Conservation (phyloP, 768 basidiomycete species). For the Favolaschia claudopus region DNA sequence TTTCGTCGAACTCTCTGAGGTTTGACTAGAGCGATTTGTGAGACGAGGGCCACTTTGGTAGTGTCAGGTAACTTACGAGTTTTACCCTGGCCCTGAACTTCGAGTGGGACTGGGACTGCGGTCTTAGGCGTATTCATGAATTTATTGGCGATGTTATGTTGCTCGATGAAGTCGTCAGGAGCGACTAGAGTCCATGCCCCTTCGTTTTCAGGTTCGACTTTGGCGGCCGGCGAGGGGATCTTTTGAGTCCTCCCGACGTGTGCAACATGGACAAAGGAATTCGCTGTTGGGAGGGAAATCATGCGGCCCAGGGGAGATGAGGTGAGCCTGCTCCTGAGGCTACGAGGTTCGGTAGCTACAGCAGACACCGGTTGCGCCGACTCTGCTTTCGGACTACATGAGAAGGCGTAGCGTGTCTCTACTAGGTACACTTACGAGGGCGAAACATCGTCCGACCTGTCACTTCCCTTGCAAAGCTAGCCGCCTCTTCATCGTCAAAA, state of each 20-base stretch:
- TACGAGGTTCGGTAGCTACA: constrained; percentile 20
- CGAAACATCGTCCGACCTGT: constrained; percentile 34
- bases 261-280: constrained; percentile 71
- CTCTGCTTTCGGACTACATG: neutral
- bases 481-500: constrained; percentile 57
- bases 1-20: constrained; percentile 20
- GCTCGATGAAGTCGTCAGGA: constrained; percentile 38
- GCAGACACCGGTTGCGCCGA: constrained; percentile 4
- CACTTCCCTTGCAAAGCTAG: constrained; percentile 48
- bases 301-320: constrained; percentile 35
- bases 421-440: constrained; percentile 32
- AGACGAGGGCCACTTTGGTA: neutral
- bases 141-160: constrained; percentile 43
- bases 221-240: neutral
- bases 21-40: constrained; percentile 25
- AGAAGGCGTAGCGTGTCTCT: neutral
- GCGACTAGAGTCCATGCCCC: constrained; percentile 57
- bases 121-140: constrained; percentile 43
- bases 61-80: constrained; percentile 6
- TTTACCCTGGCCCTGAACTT: neutral
- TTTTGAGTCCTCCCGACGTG: constrained; percentile 59
- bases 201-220: constrained; percentile 59
- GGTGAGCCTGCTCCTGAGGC: constrained; percentile 19
- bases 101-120: neutral
- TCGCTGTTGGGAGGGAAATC: constrained; percentile 65